Base-by-base conservation (phyloP, 306 rosid genomes). In the Vigna hirtella region DNA sequence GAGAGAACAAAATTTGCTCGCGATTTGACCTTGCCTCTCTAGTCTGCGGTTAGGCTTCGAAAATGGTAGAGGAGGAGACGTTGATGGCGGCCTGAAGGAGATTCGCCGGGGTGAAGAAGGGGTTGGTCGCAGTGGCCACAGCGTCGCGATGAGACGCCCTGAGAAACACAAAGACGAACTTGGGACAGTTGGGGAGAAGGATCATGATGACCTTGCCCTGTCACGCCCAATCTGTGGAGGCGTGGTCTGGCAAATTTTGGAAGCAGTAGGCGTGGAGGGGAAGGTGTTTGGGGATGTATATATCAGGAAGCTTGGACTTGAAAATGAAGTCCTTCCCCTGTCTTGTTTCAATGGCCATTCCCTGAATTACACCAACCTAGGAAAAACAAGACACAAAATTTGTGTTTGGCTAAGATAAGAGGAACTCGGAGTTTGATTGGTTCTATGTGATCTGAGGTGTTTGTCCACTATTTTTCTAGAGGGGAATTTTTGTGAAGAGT, bases 281-380 rank as follows among this genome's bases (percentile, higher is more conserved):
- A 55, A 90, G 85, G 52, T 90, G 85, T 9, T 90, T 89, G 0
- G 97, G 98, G 80, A 94, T 89, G 87, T 85, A 53, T 40, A 94
- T 91, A 16, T 91, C 90, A 0, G 89, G 89, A 6, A 94, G 93
- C 66, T 77, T 90, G 0, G 97, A 94, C 65, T 87, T 84, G 88
- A 81, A 94, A 10, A 91, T 74, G 83, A 86, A 48, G 5, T 86
- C 88, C 1, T 77, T 66, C 12, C 75, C 45, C 11, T 42, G 6
- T 18, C 47, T 3, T 2, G 11, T 15, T 7, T 61, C 78, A 24
- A 64, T 22, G 56, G 81, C 81, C 78, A 79, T 78, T 43, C 4
- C 4, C 12, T 38, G 2, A 42, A 42, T 30, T 2, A 30, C 32
- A 3, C 4, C 4, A 2, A 30, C 4, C 4, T 30, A 4, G 5